Conservation (phyloP, 106 monocot genomes). For the Dendrobium nobile region DNA sequence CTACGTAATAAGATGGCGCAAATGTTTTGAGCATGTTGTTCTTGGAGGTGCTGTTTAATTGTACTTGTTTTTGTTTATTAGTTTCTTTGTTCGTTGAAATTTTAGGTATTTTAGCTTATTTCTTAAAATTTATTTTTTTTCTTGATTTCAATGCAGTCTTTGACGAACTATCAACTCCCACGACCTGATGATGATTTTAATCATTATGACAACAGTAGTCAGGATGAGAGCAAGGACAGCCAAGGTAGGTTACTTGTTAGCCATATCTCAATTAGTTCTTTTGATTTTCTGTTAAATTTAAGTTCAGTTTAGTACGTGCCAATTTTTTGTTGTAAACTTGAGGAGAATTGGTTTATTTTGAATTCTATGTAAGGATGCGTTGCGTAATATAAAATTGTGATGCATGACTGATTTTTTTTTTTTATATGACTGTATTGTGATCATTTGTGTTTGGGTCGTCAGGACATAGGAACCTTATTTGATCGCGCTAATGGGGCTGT, state of each 20-base stretch:
- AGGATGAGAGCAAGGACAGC: constrained; percentile 65
- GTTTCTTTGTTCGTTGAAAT: constrained; percentile 4
- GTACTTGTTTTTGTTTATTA: not conserved
- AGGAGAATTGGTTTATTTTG: too few relatives aligned
- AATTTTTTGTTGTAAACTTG: not conserved
- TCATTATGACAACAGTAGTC: constrained; percentile 54
- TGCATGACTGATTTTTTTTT: not conserved
- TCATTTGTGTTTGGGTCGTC: not conserved
- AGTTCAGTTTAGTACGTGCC: not conserved
- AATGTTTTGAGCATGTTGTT: not conserved
- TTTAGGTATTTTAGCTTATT: not conserved
- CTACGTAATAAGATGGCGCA: not conserved
- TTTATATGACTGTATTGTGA: not conserved
- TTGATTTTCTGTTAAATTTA: constrained; percentile 6
- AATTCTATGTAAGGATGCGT: too few relatives aligned
- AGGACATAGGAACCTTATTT: constrained; percentile 44
- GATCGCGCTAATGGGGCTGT: constrained; percentile 46
- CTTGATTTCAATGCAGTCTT: constrained; percentile 44
- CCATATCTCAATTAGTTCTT: not conserved
- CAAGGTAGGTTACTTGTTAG: constrained; percentile 42
- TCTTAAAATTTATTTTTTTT: not conserved
- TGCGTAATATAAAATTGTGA: not conserved
- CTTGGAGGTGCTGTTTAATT: not conserved
- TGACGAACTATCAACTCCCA: constrained; percentile 81
- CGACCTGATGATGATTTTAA: constrained; percentile 48